Conservation (phyloP, 202 grass and related monocot species). For the Setaria viridis region DNA sequence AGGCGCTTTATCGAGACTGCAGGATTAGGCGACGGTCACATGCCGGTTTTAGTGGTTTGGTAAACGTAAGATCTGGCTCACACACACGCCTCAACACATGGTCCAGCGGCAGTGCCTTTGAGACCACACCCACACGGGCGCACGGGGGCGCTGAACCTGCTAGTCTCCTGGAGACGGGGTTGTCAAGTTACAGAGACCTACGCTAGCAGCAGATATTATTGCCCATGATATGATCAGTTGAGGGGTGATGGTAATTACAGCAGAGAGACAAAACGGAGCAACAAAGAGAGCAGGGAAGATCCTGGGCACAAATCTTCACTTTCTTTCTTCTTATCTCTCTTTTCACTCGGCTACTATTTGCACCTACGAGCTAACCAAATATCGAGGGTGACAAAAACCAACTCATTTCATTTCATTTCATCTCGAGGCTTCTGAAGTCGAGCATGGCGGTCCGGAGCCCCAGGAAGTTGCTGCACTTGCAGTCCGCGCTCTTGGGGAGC, state of each 20-base stretch:
- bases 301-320: conserved; percentile 20
- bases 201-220: conserved; percentile 32
- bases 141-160: conserved; percentile 26
- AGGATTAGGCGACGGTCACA: conserved; percentile 51
- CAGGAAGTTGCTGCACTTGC: conserved; percentile 83
- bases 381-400: conserved; percentile 47
- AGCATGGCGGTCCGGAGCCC: conserved; percentile 66
- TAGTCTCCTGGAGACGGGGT: not conserved
- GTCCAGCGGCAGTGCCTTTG: not conserved
- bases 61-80: conserved; percentile 46
- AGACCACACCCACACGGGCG: conserved; percentile 4
- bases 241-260: conserved; percentile 66
- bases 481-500: conserved; percentile 64
- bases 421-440: conserved; percentile 87
- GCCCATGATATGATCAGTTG: conserved; percentile 47
- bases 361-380: conserved; percentile 54
- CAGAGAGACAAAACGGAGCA: conserved; percentile 61
- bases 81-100: conserved; percentile 16
- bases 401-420: conserved; percentile 60
- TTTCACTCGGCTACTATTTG: conserved; percentile 50
- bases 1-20: conserved; percentile 35
- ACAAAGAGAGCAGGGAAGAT: conserved; percentile 38
- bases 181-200: conserved; percentile 5
- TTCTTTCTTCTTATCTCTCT: conserved; percentile 19
- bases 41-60: conserved; percentile 43